A percentile compares a stretch with the other conserved stretches of the same genome.
These are phyloP conservation scores for Omphalotus olearius DNA, from an alignment of 1,284 basidiomycete species.

Conservation along the genomic window DNA sequence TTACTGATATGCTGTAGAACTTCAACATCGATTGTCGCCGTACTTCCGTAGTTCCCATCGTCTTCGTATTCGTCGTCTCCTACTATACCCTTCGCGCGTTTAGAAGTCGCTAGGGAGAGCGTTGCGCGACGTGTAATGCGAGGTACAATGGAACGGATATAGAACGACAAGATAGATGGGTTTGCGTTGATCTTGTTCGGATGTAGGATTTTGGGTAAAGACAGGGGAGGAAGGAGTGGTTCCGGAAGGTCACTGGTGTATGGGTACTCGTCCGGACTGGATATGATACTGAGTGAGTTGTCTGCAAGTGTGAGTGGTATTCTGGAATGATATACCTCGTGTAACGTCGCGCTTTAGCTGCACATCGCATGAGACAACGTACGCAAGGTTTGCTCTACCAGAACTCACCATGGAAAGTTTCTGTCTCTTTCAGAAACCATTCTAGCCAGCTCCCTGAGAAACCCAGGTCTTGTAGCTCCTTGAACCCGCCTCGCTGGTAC, in stretches of 20 bases:
- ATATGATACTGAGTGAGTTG: conserved; percentile 9
- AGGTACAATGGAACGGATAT: conserved; percentile 77
- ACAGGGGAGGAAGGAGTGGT: conserved; percentile 77
- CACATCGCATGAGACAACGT: conserved; percentile 7
- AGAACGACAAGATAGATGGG: conserved; percentile 85
- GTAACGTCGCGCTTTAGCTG: conserved; percentile 91
- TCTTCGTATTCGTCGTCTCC: conserved; percentile 73
- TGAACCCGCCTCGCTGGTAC: conserved; percentile 79
- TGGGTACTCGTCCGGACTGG: conserved; percentile 94
- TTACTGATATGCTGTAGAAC: conserved; percentile 92
- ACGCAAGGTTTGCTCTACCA: neutral
- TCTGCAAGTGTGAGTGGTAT: neutral
- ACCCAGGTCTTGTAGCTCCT: conserved; percentile 65
- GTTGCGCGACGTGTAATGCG: conserved; percentile 75
- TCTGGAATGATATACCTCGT: conserved; percentile 58
- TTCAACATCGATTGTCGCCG: conserved; percentile 93
- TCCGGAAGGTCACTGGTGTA: conserved; percentile 84
- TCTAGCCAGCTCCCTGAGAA: conserved; percentile 91
- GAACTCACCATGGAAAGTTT: conserved; percentile 86
- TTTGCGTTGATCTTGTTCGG: conserved; percentile 90
- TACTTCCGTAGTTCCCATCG: conserved; percentile 97
- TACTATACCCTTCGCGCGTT: conserved; percentile 60
- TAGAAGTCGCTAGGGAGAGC: conserved; percentile 51
- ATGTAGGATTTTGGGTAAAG: conserved; percentile 76
- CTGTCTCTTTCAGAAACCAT: conserved; percentile 96